Evolutionary conservation across 768 basidiomycete species (phyloP), one percentile per base, ranked within the genome.

Genomic region (Boletus eberwhitei): DNA sequence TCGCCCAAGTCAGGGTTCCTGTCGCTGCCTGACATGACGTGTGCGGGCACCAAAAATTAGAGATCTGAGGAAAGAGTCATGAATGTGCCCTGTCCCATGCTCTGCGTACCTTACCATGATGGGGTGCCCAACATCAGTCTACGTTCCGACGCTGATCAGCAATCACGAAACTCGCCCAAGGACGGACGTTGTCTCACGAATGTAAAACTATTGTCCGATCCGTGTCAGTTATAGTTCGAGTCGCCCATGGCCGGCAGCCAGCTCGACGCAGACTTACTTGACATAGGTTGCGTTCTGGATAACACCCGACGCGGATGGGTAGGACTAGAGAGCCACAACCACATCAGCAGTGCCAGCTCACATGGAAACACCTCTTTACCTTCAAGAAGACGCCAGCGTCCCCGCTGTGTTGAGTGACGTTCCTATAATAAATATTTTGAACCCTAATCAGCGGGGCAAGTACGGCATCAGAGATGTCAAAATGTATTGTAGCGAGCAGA

Each of bases 361-460:
- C 26, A 31, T 16, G 6, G 4, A 4, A n/a, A 44, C n/a, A 9
- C 5, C 2, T 7, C 16, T 21, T 24, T 24, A 58, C 63, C 52
- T 62, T 62, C 29, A 64, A 37, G 11, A 41, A 1, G 41, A 58
- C 43, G 1, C 53, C 53, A 8, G 26, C 49, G 19, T 16, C 21
- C 7, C 59, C 48, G 6, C 17, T 6, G 32, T 26, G 0, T 16
- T 32, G 48, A 13, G 53, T 49, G 42, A 55, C 51, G 13, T 58
- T 58, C 5, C 49, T 53, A 43, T 65, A 53, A 51, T 39, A 43
- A 7, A 58, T 37, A 32, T 58, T 53, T 7, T 51, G 55, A 34
- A 58, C 46, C 17, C 59, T 54, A 16, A 22, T 22, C 5, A 37
- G 19, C 13, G 3, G 8, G 19, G 11, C 31, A 6, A 9, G 12